A percentile compares a stretch with the other conserved stretches of the same genome.
phyloP scores from a whole-genome alignment of 371 early-diverging fungal species.

The Lichtheimia ornata region DNA sequence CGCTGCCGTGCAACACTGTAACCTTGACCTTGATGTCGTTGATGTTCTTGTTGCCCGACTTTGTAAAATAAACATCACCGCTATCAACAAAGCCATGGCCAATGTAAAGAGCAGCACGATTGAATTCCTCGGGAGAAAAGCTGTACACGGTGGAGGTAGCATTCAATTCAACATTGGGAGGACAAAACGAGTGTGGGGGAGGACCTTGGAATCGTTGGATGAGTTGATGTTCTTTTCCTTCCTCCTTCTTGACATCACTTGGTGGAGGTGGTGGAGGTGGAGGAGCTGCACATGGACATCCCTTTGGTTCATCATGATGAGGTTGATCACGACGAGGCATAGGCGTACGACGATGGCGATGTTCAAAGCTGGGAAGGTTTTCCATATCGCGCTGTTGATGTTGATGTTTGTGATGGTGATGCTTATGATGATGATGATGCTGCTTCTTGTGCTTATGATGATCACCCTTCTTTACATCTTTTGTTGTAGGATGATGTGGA shows the following conservation, averaged over 20 bases:
- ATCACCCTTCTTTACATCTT: background rate
- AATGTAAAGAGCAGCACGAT: constrained; percentile 13
- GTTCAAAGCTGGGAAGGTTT: too few species aligned
- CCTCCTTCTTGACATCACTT: background rate
- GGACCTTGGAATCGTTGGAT: background rate
- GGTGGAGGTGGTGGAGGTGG: constrained; percentile 5
- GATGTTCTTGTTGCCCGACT: constrained; percentile 2
- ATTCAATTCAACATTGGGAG: constrained; percentile 9
- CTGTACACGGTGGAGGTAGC: constrained; percentile 11
- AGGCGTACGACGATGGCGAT: background rate
- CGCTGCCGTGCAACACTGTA: constrained; percentile 13
- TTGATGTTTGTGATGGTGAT: constrained; percentile 12
- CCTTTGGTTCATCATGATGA: background rate
- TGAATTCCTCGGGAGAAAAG: constrained; percentile 25
- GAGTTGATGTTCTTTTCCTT: background rate
- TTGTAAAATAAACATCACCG: constrained; percentile 13
- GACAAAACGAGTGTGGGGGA: constrained; percentile 11
- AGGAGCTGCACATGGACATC: background rate
- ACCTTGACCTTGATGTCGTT: constrained; percentile 17
- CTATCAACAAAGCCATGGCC: constrained; percentile 13
- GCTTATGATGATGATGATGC: constrained; percentile 6
- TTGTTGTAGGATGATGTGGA: background rate
- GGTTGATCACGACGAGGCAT: background rate
- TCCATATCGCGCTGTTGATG: constrained; percentile 2
- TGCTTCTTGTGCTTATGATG: background rate